Percentiles rank a stretch among this genome's conserved stretches.
Evolutionary conservation across 1,284 basidiomycete species (phyloP).

Genomic region (Fomitopsis betulina): DNA sequence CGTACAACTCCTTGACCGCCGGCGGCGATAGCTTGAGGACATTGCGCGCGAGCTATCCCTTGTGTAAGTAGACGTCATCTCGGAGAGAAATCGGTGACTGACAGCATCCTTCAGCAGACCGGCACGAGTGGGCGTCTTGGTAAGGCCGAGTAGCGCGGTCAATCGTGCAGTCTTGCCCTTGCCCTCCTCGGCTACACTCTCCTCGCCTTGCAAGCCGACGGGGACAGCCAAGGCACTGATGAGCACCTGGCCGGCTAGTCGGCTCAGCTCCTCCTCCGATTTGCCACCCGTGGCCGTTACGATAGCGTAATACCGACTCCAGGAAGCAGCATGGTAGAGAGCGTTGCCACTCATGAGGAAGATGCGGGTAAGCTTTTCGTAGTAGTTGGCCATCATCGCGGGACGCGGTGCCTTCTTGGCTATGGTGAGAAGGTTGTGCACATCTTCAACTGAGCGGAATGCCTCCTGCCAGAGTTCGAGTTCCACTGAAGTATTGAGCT

Average conservation of each 20-base stretch:
- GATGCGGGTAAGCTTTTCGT: slow-evolving; percentile 96
- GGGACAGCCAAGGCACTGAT: slow-evolving; percentile 94
- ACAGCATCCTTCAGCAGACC: slow-evolving; percentile 86
- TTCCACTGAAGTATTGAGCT: slow-evolving; percentile 97
- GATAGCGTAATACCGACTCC: slow-evolving; percentile 81
- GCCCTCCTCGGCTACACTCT: slow-evolving; percentile 60
- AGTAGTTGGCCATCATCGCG: slow-evolving; percentile 99
- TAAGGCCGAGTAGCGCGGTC: slow-evolving; percentile 83
- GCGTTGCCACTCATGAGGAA: slow-evolving; percentile 93
- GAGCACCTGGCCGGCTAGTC: slow-evolving; percentile 89
- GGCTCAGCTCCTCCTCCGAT: slow-evolving; percentile 74
- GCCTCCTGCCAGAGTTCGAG: slow-evolving; percentile 99
- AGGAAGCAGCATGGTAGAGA: slow-evolving; percentile 96
- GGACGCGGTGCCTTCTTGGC: slow-evolving; percentile 90
- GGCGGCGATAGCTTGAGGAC: slow-evolving; percentile 82
- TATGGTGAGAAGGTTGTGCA: slow-evolving; percentile 93
- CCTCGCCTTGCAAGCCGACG: slow-evolving; percentile 67
- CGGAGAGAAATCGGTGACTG: slow-evolving; percentile 26
- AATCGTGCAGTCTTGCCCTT: slow-evolving; percentile 77
- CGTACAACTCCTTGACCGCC: slow-evolving; percentile 79
- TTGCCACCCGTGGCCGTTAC: slow-evolving; percentile 65
- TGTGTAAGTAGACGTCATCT: slow-evolving; percentile 1
- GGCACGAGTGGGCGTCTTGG: slow-evolving; percentile 83
- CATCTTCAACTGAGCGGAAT: slow-evolving; percentile 97
- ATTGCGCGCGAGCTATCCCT: slow-evolving; percentile 69